Evolutionary conservation across 148 eudicot genomes (phyloP), one percentile per base, ranked within the genome.

Genomic region (Amaranthus palmeri): DNA sequence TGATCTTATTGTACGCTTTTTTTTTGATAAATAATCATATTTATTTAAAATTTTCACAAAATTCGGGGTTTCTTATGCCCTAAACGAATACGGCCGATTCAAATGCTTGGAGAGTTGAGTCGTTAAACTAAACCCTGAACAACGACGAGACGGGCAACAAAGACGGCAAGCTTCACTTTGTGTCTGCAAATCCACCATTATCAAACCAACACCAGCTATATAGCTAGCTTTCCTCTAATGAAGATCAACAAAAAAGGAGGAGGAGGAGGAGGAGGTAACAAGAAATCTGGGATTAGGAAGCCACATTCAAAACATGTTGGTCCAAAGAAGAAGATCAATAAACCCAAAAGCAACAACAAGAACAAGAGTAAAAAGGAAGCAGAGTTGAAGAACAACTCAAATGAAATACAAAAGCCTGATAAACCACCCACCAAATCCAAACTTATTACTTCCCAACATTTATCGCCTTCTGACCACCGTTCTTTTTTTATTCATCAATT

Each of bases 401-500:
- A 4, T 8, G 15, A 44, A 9, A 46, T 45, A 15, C 5, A n/a
- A 8, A 63, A 4, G 65, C 0, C n/a, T 53, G 44, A 54, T 60
- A 82, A 73, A 46, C 77, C 15, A 46, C 77, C 15, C 57, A 67
- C 14, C 17, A 67, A 17, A 5, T 50, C 14, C 17, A 67, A 17
- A 5, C 51, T 4, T 13, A 47, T 10, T 3, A 10, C 47, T 47
- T 43, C 8, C 61, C 60, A 65, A 42, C 43, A 43, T 41, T 48
- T 71, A 3, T 68, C 87, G 10, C 78, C 86, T 6, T 69, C 81
- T 65, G 86, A 82, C 78, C 93, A 83, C 69, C 83, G 90, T 40
- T 72, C 74, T 11, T 93, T 85, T 67, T 87, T 93, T 57, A 43
- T 86, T 14, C 77, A 77, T 13, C 91, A 87, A 61, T 87, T 83